phyloP scores from a whole-genome alignment of 73 alveolate genomes.

The Paramecium tetraurelia region DNA sequence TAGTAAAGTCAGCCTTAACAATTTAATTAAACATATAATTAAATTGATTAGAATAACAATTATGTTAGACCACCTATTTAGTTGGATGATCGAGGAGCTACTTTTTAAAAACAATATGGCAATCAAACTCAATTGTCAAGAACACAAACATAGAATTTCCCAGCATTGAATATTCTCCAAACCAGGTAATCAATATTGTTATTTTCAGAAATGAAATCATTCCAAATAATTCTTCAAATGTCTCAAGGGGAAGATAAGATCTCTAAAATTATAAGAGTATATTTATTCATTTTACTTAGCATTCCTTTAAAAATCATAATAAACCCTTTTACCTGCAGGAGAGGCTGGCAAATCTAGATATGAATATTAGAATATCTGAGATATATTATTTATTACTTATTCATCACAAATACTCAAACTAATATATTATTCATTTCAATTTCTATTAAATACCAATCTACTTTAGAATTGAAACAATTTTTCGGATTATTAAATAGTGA shows the following conservation, averaged over 20 bases:
- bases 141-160: neutral
- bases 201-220: neutral
- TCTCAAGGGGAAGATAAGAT: neutral
- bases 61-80: neutral
- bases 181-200: neutral
- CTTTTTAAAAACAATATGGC: neutral
- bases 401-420: neutral
- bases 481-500: too few relatives aligned
- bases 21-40: neutral
- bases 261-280: neutral
- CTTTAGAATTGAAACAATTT: too few relatives aligned
- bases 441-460: neutral
- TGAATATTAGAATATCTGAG: neutral
- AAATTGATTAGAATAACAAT: neutral
- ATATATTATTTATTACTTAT: neutral
- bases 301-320: neutral
- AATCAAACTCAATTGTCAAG: neutral
- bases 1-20: neutral
- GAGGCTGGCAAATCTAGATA: neutral
- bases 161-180: neutral
- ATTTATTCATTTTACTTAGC: neutral
- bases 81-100: neutral
- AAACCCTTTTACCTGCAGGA: neutral
- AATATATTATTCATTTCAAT: neutral
- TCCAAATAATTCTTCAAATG: neutral